These are phyloP conservation scores for Trichophyton simii DNA, from an alignment of 2,329 filamentous ascomycete genomes.

Conservation along the genomic window DNA sequence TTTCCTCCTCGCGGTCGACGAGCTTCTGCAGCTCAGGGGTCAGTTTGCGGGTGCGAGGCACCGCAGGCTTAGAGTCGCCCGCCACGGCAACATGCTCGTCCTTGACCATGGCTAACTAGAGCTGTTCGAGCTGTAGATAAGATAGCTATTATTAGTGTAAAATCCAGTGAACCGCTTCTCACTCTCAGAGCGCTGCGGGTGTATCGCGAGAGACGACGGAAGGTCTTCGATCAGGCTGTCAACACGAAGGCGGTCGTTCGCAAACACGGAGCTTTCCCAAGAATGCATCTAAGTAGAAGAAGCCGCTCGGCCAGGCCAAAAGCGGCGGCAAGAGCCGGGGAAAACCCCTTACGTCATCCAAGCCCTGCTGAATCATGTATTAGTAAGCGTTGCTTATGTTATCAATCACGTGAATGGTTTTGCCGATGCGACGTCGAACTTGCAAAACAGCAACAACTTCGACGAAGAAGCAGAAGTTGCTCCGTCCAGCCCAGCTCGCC, in stretches of 20 bases:
- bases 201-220: background rate
- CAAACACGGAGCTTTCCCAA: background rate
- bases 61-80: conserved; percentile 3
- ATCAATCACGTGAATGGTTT: background rate
- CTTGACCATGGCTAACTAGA: conserved; percentile 7
- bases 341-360: background rate
- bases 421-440: background rate
- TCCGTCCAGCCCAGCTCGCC: background rate
- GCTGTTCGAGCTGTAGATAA: background rate
- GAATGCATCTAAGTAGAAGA: background rate
- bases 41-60: conserved; percentile 27
- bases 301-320: background rate
- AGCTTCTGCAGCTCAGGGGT: conserved; percentile 44
- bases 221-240: background rate
- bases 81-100: conserved; percentile 21
- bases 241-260: background rate
- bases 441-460: background rate
- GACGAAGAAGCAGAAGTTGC: background rate
- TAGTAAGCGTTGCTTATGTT: background rate
- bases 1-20: conserved; percentile 53
- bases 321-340: background rate
- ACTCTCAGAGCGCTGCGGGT: background rate
- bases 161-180: no score
- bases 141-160: background rate
- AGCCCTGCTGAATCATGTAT: background rate